phyloP scores from a whole-genome alignment of 2,329 filamentous ascomycete genomes.

The Orbilia quercus region DNA sequence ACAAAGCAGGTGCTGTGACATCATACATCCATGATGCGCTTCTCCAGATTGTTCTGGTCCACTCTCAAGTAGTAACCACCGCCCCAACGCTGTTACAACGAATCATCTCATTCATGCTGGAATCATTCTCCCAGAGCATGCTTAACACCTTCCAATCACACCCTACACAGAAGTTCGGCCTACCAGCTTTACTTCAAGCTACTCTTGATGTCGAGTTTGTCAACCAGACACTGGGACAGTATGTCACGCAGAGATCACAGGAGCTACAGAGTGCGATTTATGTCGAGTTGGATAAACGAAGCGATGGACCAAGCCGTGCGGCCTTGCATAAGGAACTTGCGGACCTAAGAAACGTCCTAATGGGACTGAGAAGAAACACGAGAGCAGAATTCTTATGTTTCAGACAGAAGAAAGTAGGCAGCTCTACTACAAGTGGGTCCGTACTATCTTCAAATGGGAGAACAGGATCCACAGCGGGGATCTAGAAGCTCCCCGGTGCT shows the following conservation, averaged over 20 bases:
- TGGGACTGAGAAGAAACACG: slow-evolving; percentile 82
- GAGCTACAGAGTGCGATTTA: slow-evolving; percentile 91
- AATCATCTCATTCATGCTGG: slow-evolving; percentile 86
- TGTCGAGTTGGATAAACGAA: slow-evolving; percentile 86
- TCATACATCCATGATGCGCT: slow-evolving; percentile 92
- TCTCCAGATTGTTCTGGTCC: slow-evolving; percentile 85
- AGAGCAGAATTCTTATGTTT: slow-evolving; percentile 76
- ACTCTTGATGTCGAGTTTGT: slow-evolving; percentile 98
- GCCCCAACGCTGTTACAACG: slow-evolving; percentile 79
- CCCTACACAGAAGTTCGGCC: slow-evolving; percentile 71
- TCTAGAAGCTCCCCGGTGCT: slow-evolving; percentile 17
- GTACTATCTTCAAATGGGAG: slow-evolving; percentile 3
- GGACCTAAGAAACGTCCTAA: slow-evolving; percentile 87
- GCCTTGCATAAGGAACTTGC: slow-evolving; percentile 86
- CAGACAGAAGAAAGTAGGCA: slow-evolving; percentile 57
- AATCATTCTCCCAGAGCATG: slow-evolving; percentile 82
- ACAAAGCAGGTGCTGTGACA: slow-evolving; percentile 71
- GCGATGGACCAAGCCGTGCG: slow-evolving; percentile 84
- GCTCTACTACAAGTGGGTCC: slow-evolving; percentile 1
- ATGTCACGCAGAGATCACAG: slow-evolving; percentile 83
- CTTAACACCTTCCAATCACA: slow-evolving; percentile 80
- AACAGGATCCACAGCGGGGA: slow-evolving; percentile 17
- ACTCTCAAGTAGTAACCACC: slow-evolving; percentile 87
- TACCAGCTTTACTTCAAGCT: slow-evolving; percentile 91
- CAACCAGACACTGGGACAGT: slow-evolving; percentile 89